phyloP scores from a whole-genome alignment of 164 flowering plant species.

The Amborella trichopoda region DNA sequence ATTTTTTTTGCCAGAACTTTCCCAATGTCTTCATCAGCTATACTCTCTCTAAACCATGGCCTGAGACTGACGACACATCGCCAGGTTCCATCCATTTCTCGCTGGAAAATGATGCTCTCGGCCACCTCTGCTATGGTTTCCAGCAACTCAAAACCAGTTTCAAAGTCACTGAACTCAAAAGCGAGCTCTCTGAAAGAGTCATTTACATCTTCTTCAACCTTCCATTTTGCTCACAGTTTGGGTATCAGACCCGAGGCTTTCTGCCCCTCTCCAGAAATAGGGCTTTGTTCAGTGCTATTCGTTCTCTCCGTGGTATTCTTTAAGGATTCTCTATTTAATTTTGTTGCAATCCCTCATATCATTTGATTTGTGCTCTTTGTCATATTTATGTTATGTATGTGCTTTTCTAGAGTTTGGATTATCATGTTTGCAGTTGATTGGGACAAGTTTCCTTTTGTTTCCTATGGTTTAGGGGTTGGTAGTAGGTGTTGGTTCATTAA shows the following conservation, averaged over 20 bases:
- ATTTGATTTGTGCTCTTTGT: no score
- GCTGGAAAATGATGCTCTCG: not conserved
- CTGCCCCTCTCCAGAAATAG: conserved; percentile 12
- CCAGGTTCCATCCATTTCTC: not conserved
- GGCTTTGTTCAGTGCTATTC: conserved; percentile 13
- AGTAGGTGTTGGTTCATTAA: no score
- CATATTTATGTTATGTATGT: no score
- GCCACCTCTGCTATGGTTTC: not conserved
- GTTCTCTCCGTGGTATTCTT: conserved; percentile 13
- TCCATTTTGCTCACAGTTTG: conserved; percentile 4
- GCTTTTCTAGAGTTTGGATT: no score
- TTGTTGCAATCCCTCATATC: no score
- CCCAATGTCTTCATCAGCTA: no score
- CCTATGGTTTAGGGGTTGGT: no score
- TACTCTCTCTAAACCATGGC: conserved; percentile 2
- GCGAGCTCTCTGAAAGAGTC: not conserved
- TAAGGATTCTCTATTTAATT: not conserved
- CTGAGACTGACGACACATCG: not conserved
- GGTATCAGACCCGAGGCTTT: no score
- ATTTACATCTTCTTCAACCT: conserved; percentile 1
- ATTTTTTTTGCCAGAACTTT: no score
- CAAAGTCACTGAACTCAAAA: conserved; percentile 1
- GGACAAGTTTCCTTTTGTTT: no score
- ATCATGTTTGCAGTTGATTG: no score
- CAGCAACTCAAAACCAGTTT: not conserved